Evolutionary conservation across 805 yeast genomes (phyloP), one percentile per base, ranked within the genome.

Genomic region (Teunomyces funiuensis): DNA sequence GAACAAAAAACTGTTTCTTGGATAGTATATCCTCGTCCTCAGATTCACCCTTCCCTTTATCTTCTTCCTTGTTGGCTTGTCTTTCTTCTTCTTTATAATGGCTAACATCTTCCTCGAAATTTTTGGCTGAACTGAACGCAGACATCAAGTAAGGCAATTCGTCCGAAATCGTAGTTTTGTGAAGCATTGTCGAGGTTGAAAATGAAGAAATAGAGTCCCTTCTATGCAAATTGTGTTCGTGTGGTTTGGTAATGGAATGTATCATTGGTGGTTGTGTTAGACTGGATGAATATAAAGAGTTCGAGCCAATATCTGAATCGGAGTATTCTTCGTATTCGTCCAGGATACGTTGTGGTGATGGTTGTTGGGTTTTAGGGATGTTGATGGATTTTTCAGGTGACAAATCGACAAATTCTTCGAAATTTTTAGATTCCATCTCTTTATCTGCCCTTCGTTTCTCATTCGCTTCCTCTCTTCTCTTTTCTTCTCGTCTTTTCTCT

Each of bases 71-170:
- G 33, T 14, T 22, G 20, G 27, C 15, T 19, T 23, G 33, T 19
- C 22, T 19, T 38, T 56, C 57, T 17, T 54, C 58, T 28, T 51
- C 52, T 16, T 51, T 45, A 42, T 29, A 54, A 26, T 58, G 52
- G 33, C 45, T 42, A 16, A 51, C 42, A 33, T 80, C 87, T 47
- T 76, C 75, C 42, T 80, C 84, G 11, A 79, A 61, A 27, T 71
- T 75, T 47, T 72, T 78, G 2, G 83, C 85, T 45, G 79, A 77
- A 55, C 79, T 75, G 53, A 83, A 84, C 13, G 88, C 89, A 16
- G 77, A 69, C 74, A 83, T 67, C 52, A 84, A 60, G 44, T 74
- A 74, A 1, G 91, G 91, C 46, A 84, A 57, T 54, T 83, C 86
- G 37, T 80, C 84, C 1, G 81, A 54, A 11, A 84, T 63, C 6